phyloP scores from a whole-genome alignment of 2,329 filamentous ascomycete species.

The Neospermospora avenae region DNA sequence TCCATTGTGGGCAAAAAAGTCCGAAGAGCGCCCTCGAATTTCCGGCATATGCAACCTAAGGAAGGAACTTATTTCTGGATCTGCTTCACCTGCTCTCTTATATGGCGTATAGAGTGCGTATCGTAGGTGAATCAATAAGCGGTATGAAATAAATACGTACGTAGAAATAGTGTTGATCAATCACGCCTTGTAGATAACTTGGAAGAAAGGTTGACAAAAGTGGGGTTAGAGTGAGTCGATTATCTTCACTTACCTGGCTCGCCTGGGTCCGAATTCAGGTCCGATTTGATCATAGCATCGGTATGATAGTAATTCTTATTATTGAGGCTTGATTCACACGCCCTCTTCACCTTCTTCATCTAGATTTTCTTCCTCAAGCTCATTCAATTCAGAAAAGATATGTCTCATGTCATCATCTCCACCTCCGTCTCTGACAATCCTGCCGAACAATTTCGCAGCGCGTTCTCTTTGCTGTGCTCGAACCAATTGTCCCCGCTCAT shows the following conservation, averaged over 20 bases:
- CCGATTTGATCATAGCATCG: background rate
- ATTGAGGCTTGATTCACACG: background rate
- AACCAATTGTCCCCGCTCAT: slow-evolving; percentile 23
- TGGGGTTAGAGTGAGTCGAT: background rate
- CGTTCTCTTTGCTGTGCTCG: slow-evolving; percentile 35
- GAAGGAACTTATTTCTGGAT: background rate
- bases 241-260: background rate
- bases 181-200: background rate
- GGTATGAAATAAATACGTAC: background rate
- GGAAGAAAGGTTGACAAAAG: background rate
- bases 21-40: background rate
- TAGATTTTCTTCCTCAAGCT: background rate
- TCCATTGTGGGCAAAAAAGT: slow-evolving; percentile 11
- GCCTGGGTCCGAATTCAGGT: too few relatives aligned
- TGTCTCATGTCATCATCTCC: slow-evolving; percentile 19
- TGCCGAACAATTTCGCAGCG: slow-evolving; percentile 40
- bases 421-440: slow-evolving; percentile 32
- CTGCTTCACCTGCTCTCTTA: background rate
- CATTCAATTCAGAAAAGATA: slow-evolving; percentile 14
- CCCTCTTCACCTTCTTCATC: background rate
- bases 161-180: background rate
- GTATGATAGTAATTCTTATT: background rate
- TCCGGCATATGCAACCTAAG: background rate
- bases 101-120: background rate
- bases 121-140: background rate